Evolutionary conservation across 805 yeast genomes (phyloP).

Genomic region (Myxozyma monticola): DNA sequence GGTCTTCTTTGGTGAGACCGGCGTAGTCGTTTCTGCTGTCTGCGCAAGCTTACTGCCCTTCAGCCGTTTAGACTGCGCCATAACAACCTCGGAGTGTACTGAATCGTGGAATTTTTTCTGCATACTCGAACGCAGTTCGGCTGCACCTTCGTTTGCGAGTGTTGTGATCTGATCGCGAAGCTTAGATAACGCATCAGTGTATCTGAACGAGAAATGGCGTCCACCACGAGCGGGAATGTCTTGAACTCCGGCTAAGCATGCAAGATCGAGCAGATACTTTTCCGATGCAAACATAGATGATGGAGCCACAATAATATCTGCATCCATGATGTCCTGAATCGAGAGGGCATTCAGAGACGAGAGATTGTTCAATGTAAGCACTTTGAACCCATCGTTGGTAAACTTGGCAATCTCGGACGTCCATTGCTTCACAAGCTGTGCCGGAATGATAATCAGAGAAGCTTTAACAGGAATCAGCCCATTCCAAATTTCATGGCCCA

Average conservation of each 20-base stretch:
- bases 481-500: not conserved
- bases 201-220: conserved; percentile 8
- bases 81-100: no score
- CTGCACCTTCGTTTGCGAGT: conserved; percentile 2
- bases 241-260: conserved; percentile 10
- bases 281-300: conserved; percentile 8
- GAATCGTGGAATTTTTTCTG: no score
- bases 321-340: conserved; percentile 6
- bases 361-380: not conserved
- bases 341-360: conserved; percentile 1
- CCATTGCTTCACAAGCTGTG: conserved; percentile 14
- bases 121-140: no score
- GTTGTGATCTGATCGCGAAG: not conserved
- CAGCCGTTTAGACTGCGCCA: no score
- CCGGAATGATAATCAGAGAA: conserved; percentile 13
- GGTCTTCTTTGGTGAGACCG: no score
- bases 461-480: conserved; percentile 13
- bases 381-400: conserved; percentile 1
- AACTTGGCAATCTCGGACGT: conserved; percentile 10
- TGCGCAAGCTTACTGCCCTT: no score
- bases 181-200: conserved; percentile 1
- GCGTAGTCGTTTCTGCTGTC: not conserved
- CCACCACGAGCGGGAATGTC: conserved; percentile 11
- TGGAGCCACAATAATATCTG: conserved; percentile 13
- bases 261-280: conserved; percentile 3